Base-by-base conservation (phyloP, 2,329 filamentous ascomycete species). In the Cladosporium phlei region DNA sequence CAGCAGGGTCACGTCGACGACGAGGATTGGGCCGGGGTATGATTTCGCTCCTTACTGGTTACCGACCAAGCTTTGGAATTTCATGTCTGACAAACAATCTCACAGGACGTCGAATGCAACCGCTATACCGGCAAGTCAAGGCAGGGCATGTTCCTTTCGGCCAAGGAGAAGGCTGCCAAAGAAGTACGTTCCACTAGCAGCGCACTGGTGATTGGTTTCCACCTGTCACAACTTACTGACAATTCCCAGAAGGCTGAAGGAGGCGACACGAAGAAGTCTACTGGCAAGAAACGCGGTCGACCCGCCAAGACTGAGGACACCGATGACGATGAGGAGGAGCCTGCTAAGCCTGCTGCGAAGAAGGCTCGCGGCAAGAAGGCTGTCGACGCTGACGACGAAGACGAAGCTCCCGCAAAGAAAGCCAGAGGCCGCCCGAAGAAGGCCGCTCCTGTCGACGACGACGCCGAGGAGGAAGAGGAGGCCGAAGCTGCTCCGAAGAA, bases 1-100 rank as follows among this genome's bases (percentile, higher is more conserved):
- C 74, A 77, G 49, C 77, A 90, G 62, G 88, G 88, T 19, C 86
- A 93, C 58, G 84, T 97, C 57, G 84, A 86, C 55, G 76, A 88
- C 32, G 83, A 87, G 42, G 91, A 96, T 57, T 96, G 88, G 81
- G 91, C 85, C 25, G 88, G 88, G 10, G 89, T 95, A 76, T 69
- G 85, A 73, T 19, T 57, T 19, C 24, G 27, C 20, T 5, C 2
- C 12, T 9, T 22, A 52, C 59, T 42, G 42, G 8, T 3, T 29
- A n/a, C 12, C 35, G 19, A 29, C 29, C n/a, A 19, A 12, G 17
- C 29, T 57, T 30, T 5, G n/a, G 3, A 5, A 3, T 33, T 54
- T 47, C 33, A 16, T 24, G 6, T 19, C 24, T 21, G 16, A 21
- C 42, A 17, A 20, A 37, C 34, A 46, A 16, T 22, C 19, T 40